These are phyloP conservation scores for Cubamyces lactineus DNA, from an alignment of 768 basidiomycete genomes.

Conservation along the genomic window DNA sequence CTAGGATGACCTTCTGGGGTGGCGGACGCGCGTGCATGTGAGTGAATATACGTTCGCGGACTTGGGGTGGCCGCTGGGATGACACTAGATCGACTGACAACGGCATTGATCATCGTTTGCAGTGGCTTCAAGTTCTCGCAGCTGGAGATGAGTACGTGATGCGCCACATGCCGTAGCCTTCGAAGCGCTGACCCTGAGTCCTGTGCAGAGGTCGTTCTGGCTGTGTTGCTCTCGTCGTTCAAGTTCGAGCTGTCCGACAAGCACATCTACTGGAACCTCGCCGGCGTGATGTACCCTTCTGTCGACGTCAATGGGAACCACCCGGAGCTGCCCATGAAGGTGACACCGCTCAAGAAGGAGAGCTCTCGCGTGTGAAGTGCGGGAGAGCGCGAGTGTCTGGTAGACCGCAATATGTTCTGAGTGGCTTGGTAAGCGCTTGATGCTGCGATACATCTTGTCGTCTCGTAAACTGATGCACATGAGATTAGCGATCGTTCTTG, in stretches of 20 bases:
- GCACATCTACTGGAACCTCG: constrained; percentile 23
- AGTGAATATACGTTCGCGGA: constrained; percentile 18
- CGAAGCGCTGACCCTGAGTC: background rate
- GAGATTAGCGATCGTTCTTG: no score
- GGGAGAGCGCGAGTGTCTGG: no score
- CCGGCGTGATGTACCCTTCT: constrained; percentile 17
- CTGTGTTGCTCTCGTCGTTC: constrained; percentile 16
- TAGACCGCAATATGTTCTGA: no score
- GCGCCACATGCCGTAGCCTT: background rate
- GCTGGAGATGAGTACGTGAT: constrained; percentile 28
- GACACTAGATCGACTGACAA: no score
- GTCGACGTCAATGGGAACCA: constrained; percentile 25
- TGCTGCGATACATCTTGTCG: no score
- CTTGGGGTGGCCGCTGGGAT: background rate
- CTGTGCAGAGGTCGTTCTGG: constrained; percentile 17
- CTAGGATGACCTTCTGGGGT: constrained; percentile 48
- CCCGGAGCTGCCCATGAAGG: background rate
- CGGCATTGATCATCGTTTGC: background rate
- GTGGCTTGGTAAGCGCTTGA: no score
- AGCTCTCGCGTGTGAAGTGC: background rate
- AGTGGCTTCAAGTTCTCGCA: constrained; percentile 30
- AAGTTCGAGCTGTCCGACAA: constrained; percentile 19
- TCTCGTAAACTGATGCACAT: no score
- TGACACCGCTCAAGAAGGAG: background rate
- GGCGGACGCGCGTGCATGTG: constrained; percentile 51